Conservation (phyloP, 805 yeast genomes). For the Candida nemodendra region DNA sequence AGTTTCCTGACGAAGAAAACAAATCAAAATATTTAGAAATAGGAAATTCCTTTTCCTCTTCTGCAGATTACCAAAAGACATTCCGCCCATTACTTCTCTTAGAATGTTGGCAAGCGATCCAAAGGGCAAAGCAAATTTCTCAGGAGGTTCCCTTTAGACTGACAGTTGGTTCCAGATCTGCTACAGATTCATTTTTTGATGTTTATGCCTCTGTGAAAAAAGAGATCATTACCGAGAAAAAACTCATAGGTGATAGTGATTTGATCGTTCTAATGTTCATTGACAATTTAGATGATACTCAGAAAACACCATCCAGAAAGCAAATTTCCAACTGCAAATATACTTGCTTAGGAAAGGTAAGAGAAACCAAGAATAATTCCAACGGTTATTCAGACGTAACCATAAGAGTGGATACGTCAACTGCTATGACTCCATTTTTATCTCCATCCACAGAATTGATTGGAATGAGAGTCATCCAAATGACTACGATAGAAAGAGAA, state of each 20-base stretch:
- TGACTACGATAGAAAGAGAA: slow-evolving; percentile 93
- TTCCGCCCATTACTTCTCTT: slow-evolving; percentile 80
- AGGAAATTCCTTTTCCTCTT: slow-evolving; percentile 52
- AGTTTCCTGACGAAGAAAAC: slow-evolving; percentile 55
- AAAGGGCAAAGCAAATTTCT: slow-evolving; percentile 62
- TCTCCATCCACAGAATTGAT: slow-evolving; percentile 63
- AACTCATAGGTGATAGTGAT: slow-evolving; percentile 68
- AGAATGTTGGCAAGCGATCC: slow-evolving; percentile 93
- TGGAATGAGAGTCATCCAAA: slow-evolving; percentile 75
- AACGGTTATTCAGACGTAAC: slow-evolving; percentile 74
- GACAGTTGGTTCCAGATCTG: slow-evolving; percentile 73
- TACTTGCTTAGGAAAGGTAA: slow-evolving; percentile 80
- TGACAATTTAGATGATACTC: slow-evolving; percentile 36
- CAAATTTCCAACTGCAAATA: slow-evolving; percentile 17
- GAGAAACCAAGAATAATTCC: slow-evolving; percentile 64
- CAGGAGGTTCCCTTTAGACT: slow-evolving; percentile 63
- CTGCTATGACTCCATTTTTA: slow-evolving; percentile 51
- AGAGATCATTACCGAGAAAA: slow-evolving; percentile 46
- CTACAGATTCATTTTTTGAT: slow-evolving; percentile 85
- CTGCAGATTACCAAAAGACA: slow-evolving; percentile 62
- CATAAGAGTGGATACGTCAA: slow-evolving; percentile 58
- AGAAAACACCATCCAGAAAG: slow-evolving; percentile 16
- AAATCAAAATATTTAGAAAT: slow-evolving; percentile 42
- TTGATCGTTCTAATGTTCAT: slow-evolving; percentile 62
- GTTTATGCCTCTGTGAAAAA: slow-evolving; percentile 72